Evolutionary conservation across 2,329 filamentous ascomycete genomes (phyloP).

Genomic region (Grosmannia huntii): DNA sequence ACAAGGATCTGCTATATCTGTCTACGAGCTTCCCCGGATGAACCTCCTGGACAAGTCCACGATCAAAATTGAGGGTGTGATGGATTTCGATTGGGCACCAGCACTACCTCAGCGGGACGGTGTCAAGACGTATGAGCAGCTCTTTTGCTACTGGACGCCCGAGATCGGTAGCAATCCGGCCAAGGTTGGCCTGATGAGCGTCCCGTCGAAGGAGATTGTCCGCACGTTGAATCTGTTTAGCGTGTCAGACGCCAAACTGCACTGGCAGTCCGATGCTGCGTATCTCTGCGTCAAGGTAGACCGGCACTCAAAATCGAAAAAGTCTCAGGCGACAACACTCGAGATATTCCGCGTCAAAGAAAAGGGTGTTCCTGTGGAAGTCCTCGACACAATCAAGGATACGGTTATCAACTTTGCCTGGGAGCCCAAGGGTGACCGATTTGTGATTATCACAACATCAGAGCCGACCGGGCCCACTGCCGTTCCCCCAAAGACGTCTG

Average conservation of each 20-base stretch:
- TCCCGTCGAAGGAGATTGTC: constrained; percentile 88
- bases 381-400: constrained; percentile 95
- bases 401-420: constrained; percentile 99
- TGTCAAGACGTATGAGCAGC: constrained; percentile 84
- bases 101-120: constrained; percentile 69
- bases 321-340: constrained; percentile 89
- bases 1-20: constrained; percentile 82
- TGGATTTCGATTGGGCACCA: constrained; percentile 97
- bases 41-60: constrained; percentile 86
- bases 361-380: constrained; percentile 96
- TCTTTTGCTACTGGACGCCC: constrained; percentile 97
- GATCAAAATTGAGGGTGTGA: constrained; percentile 91
- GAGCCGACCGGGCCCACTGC: constrained; percentile 68
- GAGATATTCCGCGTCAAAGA: constrained; percentile 97
- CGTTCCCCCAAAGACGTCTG: constrained; percentile 84
- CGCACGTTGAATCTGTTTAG: constrained; percentile 96
- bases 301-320: constrained; percentile 97
- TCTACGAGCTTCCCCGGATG: constrained; percentile 79
- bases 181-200: constrained; percentile 91
- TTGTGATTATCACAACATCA: constrained; percentile 90
- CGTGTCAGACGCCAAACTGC: constrained; percentile 91
- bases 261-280: constrained; percentile 92
- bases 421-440: constrained; percentile 96
- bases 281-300: constrained; percentile 99
- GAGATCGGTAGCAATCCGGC: constrained; percentile 97